Base-by-base conservation (phyloP, 2,329 filamentous ascomycete genomes). In the Botrytis byssoidea region DNA sequence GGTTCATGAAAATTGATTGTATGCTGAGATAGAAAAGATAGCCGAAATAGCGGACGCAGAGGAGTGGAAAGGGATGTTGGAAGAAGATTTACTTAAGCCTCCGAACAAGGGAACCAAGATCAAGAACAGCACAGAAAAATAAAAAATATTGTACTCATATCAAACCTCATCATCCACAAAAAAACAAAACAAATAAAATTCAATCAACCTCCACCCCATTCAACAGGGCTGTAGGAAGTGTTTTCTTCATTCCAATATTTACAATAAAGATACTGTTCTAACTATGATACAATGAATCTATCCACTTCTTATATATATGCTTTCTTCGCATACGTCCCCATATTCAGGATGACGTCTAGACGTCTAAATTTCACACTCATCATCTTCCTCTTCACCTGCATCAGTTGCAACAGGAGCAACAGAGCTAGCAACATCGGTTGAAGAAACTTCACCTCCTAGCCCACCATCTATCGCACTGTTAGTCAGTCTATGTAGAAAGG, bases 231-330 rank as follows among this genome's bases (percentile, higher is more conserved):
- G 46, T 3, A 65, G 32, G 32, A 67, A 55, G 46, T 55, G 14
- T 40, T 32, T 67, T 55, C 16, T 51, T n/a, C 40, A n/a, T 51
- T 55, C 32, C 32, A 55, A 40, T 67, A 67, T 55, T 37, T 67
- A 67, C 65, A 67, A 40, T 67, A 14, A 67, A 55, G 65, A 40
- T 67, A n/a, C 20, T 12, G 22, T 51, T 32, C 18, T 65, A 55
- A 67, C 22, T 67, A 51, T 55, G 12, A 40, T 67, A 67, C 65
- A 55, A 51, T 51, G 65, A 67, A 67, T 67, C 32, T 55, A 40
- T 22, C 22, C 44, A 44, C 44, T 18, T 29, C 44, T 48, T 25
- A 20, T 16, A 32, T 32, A 35, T 65, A 9, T 48, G 8, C 20
- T 25, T 35, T 14, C 18, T 29, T 37, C 2, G 12, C 25, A 20